Conservation (phyloP, 805 yeast species). For the Kregervanrija fluxuum region DNA sequence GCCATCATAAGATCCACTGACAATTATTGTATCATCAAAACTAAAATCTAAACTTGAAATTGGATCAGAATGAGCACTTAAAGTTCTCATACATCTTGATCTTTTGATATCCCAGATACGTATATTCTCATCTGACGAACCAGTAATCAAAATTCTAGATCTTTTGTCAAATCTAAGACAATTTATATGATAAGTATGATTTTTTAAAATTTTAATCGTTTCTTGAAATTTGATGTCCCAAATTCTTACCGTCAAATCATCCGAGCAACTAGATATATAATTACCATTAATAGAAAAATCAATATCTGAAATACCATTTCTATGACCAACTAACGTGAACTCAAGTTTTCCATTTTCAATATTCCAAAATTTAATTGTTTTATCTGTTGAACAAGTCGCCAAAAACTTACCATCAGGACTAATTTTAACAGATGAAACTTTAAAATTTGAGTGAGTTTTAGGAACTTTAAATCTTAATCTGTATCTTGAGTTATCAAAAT, state of each 20-base stretch:
- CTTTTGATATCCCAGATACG: slow-evolving; percentile 79
- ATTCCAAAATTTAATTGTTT: slow-evolving; percentile 53
- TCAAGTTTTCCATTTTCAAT: slow-evolving; percentile 26
- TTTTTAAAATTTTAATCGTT: slow-evolving; percentile 45
- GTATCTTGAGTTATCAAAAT: slow-evolving; percentile 2
- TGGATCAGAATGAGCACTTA: slow-evolving; percentile 92
- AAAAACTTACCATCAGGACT: slow-evolving; percentile 53
- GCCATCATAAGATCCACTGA: slow-evolving; percentile 88
- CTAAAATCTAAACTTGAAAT: slow-evolving; percentile 69
- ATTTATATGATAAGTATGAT: slow-evolving; percentile 83
- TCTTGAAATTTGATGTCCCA: slow-evolving; percentile 55
- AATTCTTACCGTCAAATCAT: slow-evolving; percentile 71
- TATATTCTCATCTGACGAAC: slow-evolving; percentile 86
- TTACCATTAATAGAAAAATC: slow-evolving; percentile 71
- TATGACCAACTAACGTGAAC: slow-evolving; percentile 47
- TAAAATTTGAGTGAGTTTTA: slow-evolving; percentile 10
- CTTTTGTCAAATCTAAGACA: slow-evolving; percentile 60
- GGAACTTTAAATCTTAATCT: slow-evolving; percentile 9
- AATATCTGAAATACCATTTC: slow-evolving; percentile 65
- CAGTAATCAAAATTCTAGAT: slow-evolving; percentile 75
- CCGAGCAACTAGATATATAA: slow-evolving; percentile 77
- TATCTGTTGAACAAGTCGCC: slow-evolving; percentile 56
- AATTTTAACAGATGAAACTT: slow-evolving; percentile 43
- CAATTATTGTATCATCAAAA: slow-evolving; percentile 73
- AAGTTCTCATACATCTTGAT: slow-evolving; percentile 65